A percentile compares a stretch with the other conserved stretches of the same genome.
Conservation (phyloP, 2,329 filamentous ascomycete genomes). For the Aureobasidium musti region DNA sequence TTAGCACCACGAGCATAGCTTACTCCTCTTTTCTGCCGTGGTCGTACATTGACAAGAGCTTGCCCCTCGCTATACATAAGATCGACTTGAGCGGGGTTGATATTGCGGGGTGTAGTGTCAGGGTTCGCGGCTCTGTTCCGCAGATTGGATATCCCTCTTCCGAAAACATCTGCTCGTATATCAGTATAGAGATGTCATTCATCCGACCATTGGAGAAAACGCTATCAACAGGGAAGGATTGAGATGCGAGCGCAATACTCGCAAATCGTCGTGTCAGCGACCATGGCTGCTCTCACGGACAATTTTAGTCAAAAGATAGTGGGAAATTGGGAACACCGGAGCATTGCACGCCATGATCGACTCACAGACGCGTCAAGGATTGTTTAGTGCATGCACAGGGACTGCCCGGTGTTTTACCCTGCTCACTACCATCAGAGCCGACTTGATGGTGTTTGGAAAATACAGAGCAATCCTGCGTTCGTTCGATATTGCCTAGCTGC, state of each 20-base stretch:
- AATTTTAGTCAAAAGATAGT: too few relatives aligned
- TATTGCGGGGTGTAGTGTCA: conserved; percentile 12
- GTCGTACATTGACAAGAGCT: not conserved
- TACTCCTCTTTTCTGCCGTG: conserved; percentile 1
- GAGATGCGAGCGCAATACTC: too few relatives aligned
- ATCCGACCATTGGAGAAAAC: too few relatives aligned
- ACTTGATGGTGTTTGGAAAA: not conserved
- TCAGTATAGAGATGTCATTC: not conserved
- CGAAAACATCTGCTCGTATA: not conserved
- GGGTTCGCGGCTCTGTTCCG: conserved; percentile 9
- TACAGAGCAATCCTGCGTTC: too few relatives aligned
- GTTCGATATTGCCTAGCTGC: too few relatives aligned
- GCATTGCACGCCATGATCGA: not conserved
- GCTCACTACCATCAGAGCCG: not conserved
- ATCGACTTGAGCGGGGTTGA: not conserved
- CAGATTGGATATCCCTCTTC: not conserved
- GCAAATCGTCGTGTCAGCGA: too few relatives aligned
- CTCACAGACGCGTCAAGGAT: not conserved
- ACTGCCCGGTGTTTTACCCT: not conserved
- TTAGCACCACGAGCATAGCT: not conserved
- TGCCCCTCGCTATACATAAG: conserved; percentile 4
- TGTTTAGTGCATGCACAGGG: not conserved
- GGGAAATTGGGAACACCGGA: not conserved
- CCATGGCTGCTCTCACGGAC: not conserved
- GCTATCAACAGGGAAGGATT: too few relatives aligned